Percentiles rank a stretch among this genome's conserved stretches.
phyloP scores from a whole-genome alignment of 2,329 filamentous ascomycete species.

The Cercospora sp. region DNA sequence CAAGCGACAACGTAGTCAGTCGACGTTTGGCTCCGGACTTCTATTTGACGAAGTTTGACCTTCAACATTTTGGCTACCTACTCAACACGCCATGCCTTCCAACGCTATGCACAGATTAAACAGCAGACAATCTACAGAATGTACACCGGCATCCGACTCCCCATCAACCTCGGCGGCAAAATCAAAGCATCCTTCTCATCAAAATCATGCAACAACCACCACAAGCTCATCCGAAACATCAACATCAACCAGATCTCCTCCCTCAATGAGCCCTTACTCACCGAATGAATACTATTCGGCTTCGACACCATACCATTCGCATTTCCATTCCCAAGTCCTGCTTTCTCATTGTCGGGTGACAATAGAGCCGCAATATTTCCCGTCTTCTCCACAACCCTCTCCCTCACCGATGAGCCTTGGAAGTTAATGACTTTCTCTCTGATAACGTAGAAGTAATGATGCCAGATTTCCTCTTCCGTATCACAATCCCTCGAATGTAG shows the following conservation, averaged over 20 bases:
- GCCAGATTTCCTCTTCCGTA: constrained; percentile 16
- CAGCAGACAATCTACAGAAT: constrained; percentile 3
- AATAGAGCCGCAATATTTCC: not conserved
- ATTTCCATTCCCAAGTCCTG: not conserved
- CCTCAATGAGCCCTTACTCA: not conserved
- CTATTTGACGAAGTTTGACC: not conserved
- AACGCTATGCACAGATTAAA: not conserved
- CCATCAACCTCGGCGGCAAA: constrained; percentile 19
- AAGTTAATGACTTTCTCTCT: constrained; percentile 3
- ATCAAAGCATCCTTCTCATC: constrained; percentile 16
- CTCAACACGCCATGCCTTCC: not conserved
- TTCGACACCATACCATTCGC: not conserved
- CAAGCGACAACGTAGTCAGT: not conserved
- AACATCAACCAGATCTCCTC: constrained; percentile 20
- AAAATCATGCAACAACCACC: constrained; percentile 23
- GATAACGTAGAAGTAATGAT: constrained; percentile 13
- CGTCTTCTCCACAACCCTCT: constrained; percentile 11
- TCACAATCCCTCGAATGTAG: constrained; percentile 15
- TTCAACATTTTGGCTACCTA: not conserved
- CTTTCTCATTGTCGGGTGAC: not conserved
- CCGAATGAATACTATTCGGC: not conserved
- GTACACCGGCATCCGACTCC: constrained; percentile 19
- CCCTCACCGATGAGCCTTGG: not conserved
- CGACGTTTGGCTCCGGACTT: not conserved
- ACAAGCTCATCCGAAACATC: constrained; percentile 18